Base-by-base conservation (phyloP, 1,284 basidiomycete species). In the Ustilago xerochloae region DNA sequence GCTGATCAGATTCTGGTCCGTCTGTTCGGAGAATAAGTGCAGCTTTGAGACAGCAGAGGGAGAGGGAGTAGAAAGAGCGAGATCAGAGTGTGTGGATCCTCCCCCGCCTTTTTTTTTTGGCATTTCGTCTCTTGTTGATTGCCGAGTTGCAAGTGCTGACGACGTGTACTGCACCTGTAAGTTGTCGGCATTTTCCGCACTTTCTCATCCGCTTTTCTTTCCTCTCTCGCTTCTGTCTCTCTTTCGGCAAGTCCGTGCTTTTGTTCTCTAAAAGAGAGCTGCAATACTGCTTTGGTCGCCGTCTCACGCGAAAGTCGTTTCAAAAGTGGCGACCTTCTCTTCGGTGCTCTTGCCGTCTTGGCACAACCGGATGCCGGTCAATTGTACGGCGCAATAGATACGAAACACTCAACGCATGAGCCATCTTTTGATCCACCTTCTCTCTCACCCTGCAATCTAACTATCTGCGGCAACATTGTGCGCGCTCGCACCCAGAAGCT, bases 341-440 rank as follows among this genome's bases (percentile, higher is more conserved):
- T n/a, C n/a, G n/a, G n/a, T n/a, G n/a, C n/a, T n/a, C n/a, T n/a
- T n/a, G 35, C 35, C 35, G 6, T 13, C 39, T 45, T 24, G 43
- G 22, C 43, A 45, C 24, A 43, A 18, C 41, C 12, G 12, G 16
- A 53, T 53, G 51, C 38, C 51, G 39, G 51, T 53, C 51, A 53
- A 53, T 43, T 53, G 51, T 39, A 32, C 51, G 51, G 51, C 9
- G 13, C 15, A 16, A 48, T 20, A 30, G 9, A 13, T 33, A 33
- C 32, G 8, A 32, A 33, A 32, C 20, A 35, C 22, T 16, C 13
- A 24, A 32, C 50, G 50, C 50, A 52, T 52, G 36, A 52, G 35
- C 50, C 50, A 38, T 16, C 35, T n/a, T 24, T 26, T 50, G 16
- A 7, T 36, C 32, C n/a, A 9, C 15, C 9, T n/a, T n/a, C 24